Percentiles rank a stretch among this genome's conserved stretches.
These are phyloP conservation scores for Cyclotella choctawhatcheeana DNA, from an alignment of 108 stramenopile genomes.

Conservation along the genomic window DNA sequence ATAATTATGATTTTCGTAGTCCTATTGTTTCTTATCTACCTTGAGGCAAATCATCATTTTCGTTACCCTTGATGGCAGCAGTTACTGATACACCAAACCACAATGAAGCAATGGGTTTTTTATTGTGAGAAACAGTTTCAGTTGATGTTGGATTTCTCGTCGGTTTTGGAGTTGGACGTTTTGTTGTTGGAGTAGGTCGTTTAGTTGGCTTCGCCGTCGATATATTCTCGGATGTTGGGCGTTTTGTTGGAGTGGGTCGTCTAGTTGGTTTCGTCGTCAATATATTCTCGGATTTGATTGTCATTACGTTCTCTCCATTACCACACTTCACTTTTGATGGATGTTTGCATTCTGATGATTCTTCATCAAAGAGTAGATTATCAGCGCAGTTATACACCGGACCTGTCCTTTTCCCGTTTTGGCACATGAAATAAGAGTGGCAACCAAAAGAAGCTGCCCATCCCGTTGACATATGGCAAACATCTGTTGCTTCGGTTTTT, in stretches of 20 bases:
- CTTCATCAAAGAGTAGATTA: slow-evolving; percentile 2
- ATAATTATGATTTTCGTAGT: too few species aligned
- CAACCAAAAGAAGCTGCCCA: slow-evolving; percentile 17
- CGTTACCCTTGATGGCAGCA: background rate
- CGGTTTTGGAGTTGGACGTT: background rate
- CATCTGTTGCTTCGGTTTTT: background rate
- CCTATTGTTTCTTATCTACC: background rate
- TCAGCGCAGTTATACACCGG: background rate
- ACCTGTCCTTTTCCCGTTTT: slow-evolving; percentile 7
- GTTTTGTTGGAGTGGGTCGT: background rate
- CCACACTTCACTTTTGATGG: background rate
- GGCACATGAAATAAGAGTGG: slow-evolving; percentile 8
- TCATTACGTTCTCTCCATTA: background rate
- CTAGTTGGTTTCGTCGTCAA: background rate
- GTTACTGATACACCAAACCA: slow-evolving; percentile 15
- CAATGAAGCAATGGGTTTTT: background rate
- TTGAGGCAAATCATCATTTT: background rate
- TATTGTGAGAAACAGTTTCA: background rate
- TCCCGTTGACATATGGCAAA: background rate
- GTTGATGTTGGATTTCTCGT: too few species aligned
- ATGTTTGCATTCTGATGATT: background rate
- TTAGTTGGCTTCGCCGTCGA: background rate
- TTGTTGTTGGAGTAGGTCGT: background rate
- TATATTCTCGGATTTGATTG: slow-evolving; percentile 1
- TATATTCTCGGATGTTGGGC: background rate